Evolutionary conservation across 805 yeast genomes (phyloP).

Genomic region (Candida manassasensis): DNA sequence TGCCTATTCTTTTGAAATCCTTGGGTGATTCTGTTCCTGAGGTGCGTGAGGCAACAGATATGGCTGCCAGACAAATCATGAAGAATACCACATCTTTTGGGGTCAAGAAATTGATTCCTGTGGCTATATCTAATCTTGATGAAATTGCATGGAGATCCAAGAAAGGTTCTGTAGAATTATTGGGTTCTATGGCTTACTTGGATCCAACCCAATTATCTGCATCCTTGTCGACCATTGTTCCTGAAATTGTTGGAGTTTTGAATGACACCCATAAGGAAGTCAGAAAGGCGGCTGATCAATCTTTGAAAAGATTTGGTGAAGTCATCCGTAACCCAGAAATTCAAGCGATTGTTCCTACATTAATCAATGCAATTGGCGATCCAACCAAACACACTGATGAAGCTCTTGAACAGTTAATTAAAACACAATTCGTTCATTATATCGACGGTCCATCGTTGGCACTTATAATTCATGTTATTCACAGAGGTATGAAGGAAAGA

Average conservation of each 20-base stretch:
- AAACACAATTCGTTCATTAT: conserved; percentile 93
- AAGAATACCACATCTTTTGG: conserved; percentile 88
- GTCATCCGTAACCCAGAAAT: conserved; percentile 97
- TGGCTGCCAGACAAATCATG: conserved; percentile 87
- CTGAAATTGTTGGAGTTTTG: conserved; percentile 91
- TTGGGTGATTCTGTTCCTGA: conserved; percentile 82
- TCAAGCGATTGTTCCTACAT: conserved; percentile 79
- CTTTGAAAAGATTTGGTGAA: conserved; percentile 89
- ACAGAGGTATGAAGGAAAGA: conserved; percentile 91
- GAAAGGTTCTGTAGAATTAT: conserved; percentile 91
- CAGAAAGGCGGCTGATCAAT: conserved; percentile 86
- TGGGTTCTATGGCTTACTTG: conserved; percentile 96
- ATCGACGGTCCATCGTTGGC: conserved; percentile 98
- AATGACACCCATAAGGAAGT: conserved; percentile 97
- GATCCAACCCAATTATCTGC: conserved; percentile 92
- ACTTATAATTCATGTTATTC: conserved; percentile 86
- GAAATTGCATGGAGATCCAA: conserved; percentile 94
- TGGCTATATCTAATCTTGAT: conserved; percentile 80
- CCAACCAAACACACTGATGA: conserved; percentile 86
- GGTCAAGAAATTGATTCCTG: conserved; percentile 83
- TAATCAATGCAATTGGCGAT: conserved; percentile 91
- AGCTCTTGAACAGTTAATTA: conserved; percentile 80
- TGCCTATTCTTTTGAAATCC: conserved; percentile 74
- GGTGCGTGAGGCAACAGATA: conserved; percentile 85
- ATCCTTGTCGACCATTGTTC: conserved; percentile 84